Evolutionary conservation across 2,329 filamentous ascomycete species (phyloP), one percentile per base, ranked within the genome.

Genomic region (Ophiobolus disseminans): DNA sequence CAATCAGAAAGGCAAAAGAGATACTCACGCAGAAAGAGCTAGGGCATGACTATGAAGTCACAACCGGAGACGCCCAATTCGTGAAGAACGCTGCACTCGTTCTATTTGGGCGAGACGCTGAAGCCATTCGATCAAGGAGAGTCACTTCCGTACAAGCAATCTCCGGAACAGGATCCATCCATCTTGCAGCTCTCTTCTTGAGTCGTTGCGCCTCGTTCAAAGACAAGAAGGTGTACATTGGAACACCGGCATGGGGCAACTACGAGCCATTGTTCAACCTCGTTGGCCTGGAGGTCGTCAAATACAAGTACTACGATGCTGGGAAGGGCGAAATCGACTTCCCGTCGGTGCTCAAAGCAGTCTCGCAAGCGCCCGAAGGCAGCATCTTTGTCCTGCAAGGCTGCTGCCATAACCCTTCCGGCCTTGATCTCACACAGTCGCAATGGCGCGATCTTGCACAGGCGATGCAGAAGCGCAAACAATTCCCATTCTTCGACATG

Each of bases 391-490:
- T 73, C 6, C 56, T 75, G 2, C 73, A 75, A 39, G 71, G 57
- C 1, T 74, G 72, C 51, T 73, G 70, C 42, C 70, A 75, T 43
- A 75, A 75, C 43, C 73, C 73, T 2, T 72, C 72, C 0, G 73
- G 68, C 6, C 59, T 62, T 3, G 73, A 75, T 40, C 52, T 69
- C 3, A 68, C 60, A 9, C 48, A 47, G 6, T 46, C 59, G 21
- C 69, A 75, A 51, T 75, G 72, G 72, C 37, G 52, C 1, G 47
- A 45, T 5, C 52, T 75, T 2, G 66, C 61, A 1, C 22, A 44
- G 6, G 52, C 48, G 4, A 58, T 70, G 44, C 54, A 55, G 20
- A 26, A 32, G n/a, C 51, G 45, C 10, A 37, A 56, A 9, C 64
- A 65, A 13, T 62, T 75, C 25, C 68, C 73, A 0, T 57, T 73